Conservation (phyloP, 148 eudicot genomes). For the Suaeda aralocaspica region DNA sequence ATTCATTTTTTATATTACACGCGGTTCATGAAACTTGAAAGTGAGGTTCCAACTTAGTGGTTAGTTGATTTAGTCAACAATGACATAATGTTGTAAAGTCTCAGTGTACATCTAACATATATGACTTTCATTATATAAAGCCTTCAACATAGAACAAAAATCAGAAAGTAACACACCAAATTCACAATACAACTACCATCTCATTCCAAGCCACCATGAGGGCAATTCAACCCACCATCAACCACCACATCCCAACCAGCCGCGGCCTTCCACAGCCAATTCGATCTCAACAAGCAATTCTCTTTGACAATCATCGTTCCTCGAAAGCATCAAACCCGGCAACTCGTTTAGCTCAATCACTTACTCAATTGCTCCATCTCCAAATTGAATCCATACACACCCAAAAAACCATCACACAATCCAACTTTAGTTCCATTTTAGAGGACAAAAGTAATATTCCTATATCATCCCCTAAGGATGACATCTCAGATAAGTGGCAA, state of each 20-base stretch:
- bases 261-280: constrained; percentile 3
- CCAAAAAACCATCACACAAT: constrained; percentile 18
- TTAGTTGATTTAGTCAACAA: not conserved
- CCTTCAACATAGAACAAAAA: not conserved
- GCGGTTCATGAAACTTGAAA: not conserved
- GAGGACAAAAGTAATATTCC: constrained; percentile 44
- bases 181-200: not conserved
- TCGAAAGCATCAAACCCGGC: constrained; percentile 26
- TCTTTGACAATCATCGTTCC: not conserved
- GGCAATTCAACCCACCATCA: constrained; percentile 22
- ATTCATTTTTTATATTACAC: not conserved
- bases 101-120: not conserved
- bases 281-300: not conserved
- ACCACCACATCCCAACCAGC: constrained; percentile 10
- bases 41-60: not conserved
- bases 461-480: constrained; percentile 48
- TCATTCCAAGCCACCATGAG: constrained; percentile 10
- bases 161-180: not conserved
- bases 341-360: constrained; percentile 31
- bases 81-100: not conserved
- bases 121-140: not conserved
- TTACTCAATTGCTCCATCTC: constrained; percentile 20
- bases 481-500: constrained; percentile 40
- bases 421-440: constrained; percentile 12
- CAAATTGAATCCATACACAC: constrained; percentile 30